A percentile compares a stretch with the other conserved stretches of the same genome.
These are phyloP conservation scores for Geotrichum macrosporum DNA, from an alignment of 1,139 yeast genomes.

Conservation along the genomic window DNA sequence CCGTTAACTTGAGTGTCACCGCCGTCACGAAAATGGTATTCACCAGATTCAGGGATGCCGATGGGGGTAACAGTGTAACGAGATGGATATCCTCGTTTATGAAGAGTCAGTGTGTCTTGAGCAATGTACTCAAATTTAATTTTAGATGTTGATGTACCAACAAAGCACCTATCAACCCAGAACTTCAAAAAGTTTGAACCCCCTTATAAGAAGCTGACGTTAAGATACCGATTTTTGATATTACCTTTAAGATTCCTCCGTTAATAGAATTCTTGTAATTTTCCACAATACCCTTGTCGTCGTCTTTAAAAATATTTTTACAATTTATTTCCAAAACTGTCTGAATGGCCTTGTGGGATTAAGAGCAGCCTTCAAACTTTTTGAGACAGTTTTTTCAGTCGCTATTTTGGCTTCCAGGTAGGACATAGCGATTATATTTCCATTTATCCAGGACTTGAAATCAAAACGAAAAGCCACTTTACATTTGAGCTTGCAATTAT, in stretches of 20 bases:
- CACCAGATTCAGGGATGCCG: constrained; percentile 91
- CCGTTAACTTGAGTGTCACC: constrained; percentile 94
- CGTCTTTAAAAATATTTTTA: constrained; percentile 64
- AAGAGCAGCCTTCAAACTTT: constrained; percentile 31
- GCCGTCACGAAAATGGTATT: constrained; percentile 98
- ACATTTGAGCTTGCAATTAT: constrained; percentile 79
- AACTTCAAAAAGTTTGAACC: constrained; percentile 96
- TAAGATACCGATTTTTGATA: constrained; percentile 99
- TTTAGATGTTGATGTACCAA: constrained; percentile 96
- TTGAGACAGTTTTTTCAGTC: constrained; percentile 15
- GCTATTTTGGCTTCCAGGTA: constrained; percentile 57
- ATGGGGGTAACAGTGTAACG: constrained; percentile 66
- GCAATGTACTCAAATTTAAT: constrained; percentile 92
- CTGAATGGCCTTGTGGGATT: constrained; percentile 60
- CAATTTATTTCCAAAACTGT: constrained; percentile 80
- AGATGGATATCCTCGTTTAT: constrained; percentile 84
- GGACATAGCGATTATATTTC: constrained; percentile 76
- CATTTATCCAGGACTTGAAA: constrained; percentile 88
- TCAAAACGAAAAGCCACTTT: constrained; percentile 81
- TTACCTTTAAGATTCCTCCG: constrained; percentile 88
- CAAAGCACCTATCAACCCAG: constrained; percentile 92
- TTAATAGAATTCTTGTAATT: constrained; percentile 82
- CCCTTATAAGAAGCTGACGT: constrained; percentile 96
- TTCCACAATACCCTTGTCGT: constrained; percentile 54
- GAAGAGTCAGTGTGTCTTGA: constrained; percentile 91